Conservation (phyloP, 345 rosid species). For the Sonneratia alba region DNA sequence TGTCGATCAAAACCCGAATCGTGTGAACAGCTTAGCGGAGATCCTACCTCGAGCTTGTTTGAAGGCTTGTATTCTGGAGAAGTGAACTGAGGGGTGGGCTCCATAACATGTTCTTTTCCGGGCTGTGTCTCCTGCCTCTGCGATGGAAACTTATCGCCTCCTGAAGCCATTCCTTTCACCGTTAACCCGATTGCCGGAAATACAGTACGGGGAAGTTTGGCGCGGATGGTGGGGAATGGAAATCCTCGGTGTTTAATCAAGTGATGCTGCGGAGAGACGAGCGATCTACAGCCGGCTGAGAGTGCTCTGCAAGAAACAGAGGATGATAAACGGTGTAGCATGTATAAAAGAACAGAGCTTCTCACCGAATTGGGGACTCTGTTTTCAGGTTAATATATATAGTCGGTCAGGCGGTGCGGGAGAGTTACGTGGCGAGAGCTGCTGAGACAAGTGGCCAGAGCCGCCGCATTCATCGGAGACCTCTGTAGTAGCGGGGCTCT, state of each 20-base stretch:
- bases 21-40: neutral
- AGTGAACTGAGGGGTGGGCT: conserved; percentile 47
- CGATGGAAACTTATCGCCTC: conserved; percentile 34
- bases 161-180: conserved; percentile 40
- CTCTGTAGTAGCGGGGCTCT: neutral
- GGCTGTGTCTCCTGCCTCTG: conserved; percentile 64
- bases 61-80: conserved; percentile 50
- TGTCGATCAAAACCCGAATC: neutral
- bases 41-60: conserved; percentile 32
- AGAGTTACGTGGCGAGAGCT: neutral
- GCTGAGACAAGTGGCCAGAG: neutral
- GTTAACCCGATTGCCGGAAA: neutral
- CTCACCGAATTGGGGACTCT: neutral
- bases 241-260: neutral
- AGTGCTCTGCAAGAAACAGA: neutral
- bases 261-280: conserved; percentile 1
- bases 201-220: too few species aligned
- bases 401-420: neutral
- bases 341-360: neutral
- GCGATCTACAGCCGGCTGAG: neutral
- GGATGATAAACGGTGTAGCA: conserved; percentile 1
- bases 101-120: conserved; percentile 58
- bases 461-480: conserved; percentile 1
- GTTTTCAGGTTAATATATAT: neutral
- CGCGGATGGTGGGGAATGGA: neutral